Percentiles rank a stretch among this genome's conserved stretches.
Conservation (phyloP, 2,329 filamentous ascomycete genomes). For the Salinomyces thailandicus region DNA sequence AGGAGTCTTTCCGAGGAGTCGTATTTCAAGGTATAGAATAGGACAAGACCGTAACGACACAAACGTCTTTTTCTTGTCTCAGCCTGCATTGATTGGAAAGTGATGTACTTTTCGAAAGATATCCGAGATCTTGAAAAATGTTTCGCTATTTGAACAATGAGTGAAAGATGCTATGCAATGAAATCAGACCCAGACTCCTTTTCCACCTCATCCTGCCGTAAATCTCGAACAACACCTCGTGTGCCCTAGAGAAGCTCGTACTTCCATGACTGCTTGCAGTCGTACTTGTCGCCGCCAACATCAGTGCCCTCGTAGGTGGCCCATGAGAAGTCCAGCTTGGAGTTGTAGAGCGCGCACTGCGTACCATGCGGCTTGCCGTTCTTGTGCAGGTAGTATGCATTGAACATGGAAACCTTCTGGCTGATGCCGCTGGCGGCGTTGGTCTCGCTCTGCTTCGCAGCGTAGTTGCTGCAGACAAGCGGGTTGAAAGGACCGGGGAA, state of each 20-base stretch:
- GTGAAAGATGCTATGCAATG: too few species aligned
- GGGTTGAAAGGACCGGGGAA: slow-evolving; percentile 26
- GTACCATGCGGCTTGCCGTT: slow-evolving; percentile 19
- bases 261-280: slow-evolving; percentile 16
- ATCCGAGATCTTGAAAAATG: too few species aligned
- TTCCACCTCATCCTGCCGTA: too few species aligned
- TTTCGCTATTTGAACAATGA: too few species aligned
- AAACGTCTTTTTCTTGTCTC: too few species aligned
- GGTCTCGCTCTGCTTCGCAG: slow-evolving; percentile 9
- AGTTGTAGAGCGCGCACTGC: slow-evolving; percentile 22
- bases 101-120: too few species aligned
- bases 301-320: slow-evolving; percentile 13
- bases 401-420: slow-evolving; percentile 19
- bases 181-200: too few species aligned
- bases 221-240: too few species aligned
- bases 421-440: slow-evolving; percentile 15
- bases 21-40: too few species aligned
- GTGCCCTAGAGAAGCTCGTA: slow-evolving; percentile 4
- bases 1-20: too few species aligned
- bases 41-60: too few species aligned
- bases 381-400: slow-evolving; percentile 20
- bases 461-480: slow-evolving; percentile 18
- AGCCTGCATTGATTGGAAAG: too few species aligned
- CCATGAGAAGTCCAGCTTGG: slow-evolving; percentile 9
- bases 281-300: slow-evolving; percentile 12